Conservation (phyloP, 164 flowering plant species). For the Liriodendron chinense region DNA sequence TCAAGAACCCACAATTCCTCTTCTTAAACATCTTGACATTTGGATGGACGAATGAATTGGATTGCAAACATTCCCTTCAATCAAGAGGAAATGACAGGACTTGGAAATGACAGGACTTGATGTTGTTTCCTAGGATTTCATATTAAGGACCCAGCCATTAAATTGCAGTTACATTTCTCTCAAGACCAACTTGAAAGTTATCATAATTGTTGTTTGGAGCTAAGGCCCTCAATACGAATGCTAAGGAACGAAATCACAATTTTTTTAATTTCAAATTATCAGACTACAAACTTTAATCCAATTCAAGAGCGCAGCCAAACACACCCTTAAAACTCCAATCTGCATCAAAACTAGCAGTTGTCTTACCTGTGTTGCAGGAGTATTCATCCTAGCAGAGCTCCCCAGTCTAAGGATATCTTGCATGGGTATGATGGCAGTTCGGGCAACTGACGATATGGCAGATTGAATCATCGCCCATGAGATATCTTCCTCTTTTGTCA, state of each 20-base stretch:
- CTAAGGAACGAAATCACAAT: not conserved
- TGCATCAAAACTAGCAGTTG: constrained; percentile 5
- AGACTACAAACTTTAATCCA: too few relatives aligned
- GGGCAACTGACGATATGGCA: constrained; percentile 75
- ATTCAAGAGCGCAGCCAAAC: not conserved
- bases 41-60: not conserved
- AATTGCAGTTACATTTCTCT: not conserved
- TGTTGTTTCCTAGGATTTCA: not conserved
- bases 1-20: too few relatives aligned
- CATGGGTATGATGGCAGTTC: constrained; percentile 78
- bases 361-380: constrained; percentile 90
- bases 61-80: not conserved
- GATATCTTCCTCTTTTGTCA: constrained; percentile 51
- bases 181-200: not conserved
- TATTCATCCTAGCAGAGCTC: constrained; percentile 90
- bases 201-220: not conserved
- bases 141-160: not conserved
- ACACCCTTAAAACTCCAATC: not conserved
- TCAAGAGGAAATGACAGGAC: not conserved
- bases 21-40: too few relatives aligned
- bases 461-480: constrained; percentile 67
- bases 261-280: not conserved
- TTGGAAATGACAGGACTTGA: not conserved
- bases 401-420: constrained; percentile 88
- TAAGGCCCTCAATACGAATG: not conserved